Evolutionary conservation across 1,139 yeast species (phyloP).

Genomic region (Geotrichum fermentans): DNA sequence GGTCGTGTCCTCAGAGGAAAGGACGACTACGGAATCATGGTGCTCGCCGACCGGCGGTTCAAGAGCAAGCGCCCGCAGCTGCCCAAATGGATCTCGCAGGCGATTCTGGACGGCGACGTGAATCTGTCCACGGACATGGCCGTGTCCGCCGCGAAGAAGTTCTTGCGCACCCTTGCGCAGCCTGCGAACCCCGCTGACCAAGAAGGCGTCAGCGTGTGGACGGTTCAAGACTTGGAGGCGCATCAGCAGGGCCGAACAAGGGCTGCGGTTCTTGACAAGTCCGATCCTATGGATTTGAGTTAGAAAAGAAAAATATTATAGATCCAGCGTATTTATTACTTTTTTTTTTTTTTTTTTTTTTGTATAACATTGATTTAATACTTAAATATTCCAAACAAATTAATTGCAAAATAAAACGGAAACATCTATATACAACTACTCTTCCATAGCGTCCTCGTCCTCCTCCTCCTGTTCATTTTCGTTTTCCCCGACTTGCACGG

Average conservation of each 20-base stretch:
- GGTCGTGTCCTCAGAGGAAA: constrained; percentile 97
- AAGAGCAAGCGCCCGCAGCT: constrained; percentile 78
- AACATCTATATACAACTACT: neutral
- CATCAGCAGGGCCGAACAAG: constrained; percentile 44
- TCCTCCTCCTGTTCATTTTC: constrained; percentile 33
- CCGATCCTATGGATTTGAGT: constrained; percentile 10
- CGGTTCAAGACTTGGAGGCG: constrained; percentile 57
- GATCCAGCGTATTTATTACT: neutral
- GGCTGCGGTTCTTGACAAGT: neutral
- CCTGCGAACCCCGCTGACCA: constrained; percentile 88
- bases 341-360: constrained; percentile 7
- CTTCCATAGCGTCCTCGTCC: constrained; percentile 13
- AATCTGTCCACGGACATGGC: constrained; percentile 97
- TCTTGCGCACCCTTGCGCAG: constrained; percentile 88
- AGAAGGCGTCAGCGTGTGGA: constrained; percentile 95
- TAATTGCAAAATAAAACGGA: too few relatives aligned
- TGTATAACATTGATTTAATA: neutral
- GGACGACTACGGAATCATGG: constrained; percentile 98
- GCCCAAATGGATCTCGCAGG: constrained; percentile 97
- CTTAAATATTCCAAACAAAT: too few relatives aligned
- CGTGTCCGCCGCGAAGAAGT: constrained; percentile 86
- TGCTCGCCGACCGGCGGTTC: constrained; percentile 89
- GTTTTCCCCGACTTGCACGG: constrained; percentile 43
- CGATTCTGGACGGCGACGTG: constrained; percentile 82
- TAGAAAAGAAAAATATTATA: neutral